Evolutionary conservation across 805 yeast species (phyloP).

Genomic region (Yamadazyma insecticola): DNA sequence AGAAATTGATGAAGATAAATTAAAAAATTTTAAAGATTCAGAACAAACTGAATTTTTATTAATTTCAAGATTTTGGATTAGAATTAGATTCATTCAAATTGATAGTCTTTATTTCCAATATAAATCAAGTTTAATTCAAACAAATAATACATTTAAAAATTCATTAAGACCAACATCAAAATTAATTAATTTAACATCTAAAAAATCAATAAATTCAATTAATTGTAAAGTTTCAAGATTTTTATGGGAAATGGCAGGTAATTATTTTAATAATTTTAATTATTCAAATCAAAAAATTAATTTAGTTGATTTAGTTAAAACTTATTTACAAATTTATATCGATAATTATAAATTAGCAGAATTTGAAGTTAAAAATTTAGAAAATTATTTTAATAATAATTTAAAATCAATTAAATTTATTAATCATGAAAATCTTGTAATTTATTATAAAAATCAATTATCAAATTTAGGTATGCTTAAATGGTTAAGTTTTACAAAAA

Average conservation of each 20-base stretch:
- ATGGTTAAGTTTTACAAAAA: conserved; percentile 23
- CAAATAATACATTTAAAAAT: conserved; percentile 17
- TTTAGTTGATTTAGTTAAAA: conserved; percentile 2
- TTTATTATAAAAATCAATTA: conserved; percentile 4
- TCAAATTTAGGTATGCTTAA: conserved; percentile 10
- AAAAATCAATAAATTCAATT: no score
- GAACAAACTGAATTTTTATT: conserved; percentile 12
- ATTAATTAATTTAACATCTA: background rate
- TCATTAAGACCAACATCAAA: conserved; percentile 24
- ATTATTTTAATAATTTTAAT: no score
- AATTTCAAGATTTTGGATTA: conserved; percentile 21
- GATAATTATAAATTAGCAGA: no score
- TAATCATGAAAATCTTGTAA: background rate
- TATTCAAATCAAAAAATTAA: background rate
- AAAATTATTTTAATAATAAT: background rate
- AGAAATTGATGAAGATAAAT: conserved; percentile 2
- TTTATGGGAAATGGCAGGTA: conserved; percentile 5
- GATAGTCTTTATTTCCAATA: conserved; percentile 23
- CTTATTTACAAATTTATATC: conserved; percentile 6
- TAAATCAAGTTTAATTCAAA: conserved; percentile 21
- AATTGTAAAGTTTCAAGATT: conserved; percentile 4
- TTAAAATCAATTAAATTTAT: background rate
- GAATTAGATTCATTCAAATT: conserved; percentile 22
- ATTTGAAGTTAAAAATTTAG: background rate
- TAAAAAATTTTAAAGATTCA: conserved; percentile 2